A percentile compares a stretch with the other conserved stretches of the same genome.
phyloP scores from a whole-genome alignment of 2,329 filamentous ascomycete species.

The Xylariaceae sp. region DNA sequence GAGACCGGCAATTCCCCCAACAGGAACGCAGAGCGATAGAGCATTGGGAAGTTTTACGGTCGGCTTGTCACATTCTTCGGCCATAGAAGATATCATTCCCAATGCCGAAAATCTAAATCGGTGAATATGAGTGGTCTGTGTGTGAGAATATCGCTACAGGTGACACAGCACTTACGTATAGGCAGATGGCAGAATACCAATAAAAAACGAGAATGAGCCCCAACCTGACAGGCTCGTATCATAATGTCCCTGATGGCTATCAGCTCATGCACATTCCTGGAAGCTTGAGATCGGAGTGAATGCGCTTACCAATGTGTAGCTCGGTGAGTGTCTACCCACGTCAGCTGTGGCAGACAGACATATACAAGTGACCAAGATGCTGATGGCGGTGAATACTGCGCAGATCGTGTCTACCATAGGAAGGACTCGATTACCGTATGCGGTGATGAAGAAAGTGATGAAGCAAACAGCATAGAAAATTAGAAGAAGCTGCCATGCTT shows the following conservation, averaged over 20 bases:
- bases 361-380: constrained; percentile 54
- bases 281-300: no score
- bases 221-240: constrained; percentile 53
- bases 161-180: constrained; percentile 35
- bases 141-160: no score
- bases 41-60: constrained; percentile 48
- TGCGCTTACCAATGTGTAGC: constrained; percentile 39
- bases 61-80: constrained; percentile 53
- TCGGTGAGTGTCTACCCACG: constrained; percentile 45
- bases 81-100: constrained; percentile 61
- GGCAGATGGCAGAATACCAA: constrained; percentile 55
- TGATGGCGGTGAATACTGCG: constrained; percentile 50
- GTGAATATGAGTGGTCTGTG: not conserved
- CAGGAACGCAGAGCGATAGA: constrained; percentile 46
- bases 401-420: constrained; percentile 57
- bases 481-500: constrained; percentile 54
- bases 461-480: constrained; percentile 59
- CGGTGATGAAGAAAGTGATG: constrained; percentile 49
- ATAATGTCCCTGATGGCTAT: constrained; percentile 41
- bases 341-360: constrained; percentile 51
- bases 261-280: not conserved
- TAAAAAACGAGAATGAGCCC: constrained; percentile 58
- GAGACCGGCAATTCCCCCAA: constrained; percentile 49
- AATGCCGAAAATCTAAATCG: constrained; percentile 48
- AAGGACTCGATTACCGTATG: constrained; percentile 53